Conservation (phyloP, 768 basidiomycete genomes). For the Tephrocybe rancida region DNA sequence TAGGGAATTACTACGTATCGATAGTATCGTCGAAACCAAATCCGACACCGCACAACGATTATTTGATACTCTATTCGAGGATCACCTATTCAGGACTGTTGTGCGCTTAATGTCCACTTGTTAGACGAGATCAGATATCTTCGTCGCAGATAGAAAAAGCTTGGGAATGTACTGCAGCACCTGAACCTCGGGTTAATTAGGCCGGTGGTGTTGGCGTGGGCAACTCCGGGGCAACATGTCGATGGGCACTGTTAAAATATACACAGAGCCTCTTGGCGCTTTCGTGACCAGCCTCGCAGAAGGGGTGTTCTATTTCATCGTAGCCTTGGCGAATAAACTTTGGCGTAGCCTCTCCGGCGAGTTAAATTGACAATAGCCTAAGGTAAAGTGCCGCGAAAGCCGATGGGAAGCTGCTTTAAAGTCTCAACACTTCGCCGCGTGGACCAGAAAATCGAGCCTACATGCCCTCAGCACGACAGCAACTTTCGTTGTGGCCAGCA, state of each 20-base stretch:
- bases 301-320: too few species aligned
- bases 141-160: neutral
- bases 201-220: neutral
- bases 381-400: neutral
- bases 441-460: neutral
- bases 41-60: too few species aligned
- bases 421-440: neutral
- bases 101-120: too few species aligned
- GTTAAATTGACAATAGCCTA: neutral
- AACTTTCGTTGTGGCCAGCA: constrained; percentile 14
- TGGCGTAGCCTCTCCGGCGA: neutral
- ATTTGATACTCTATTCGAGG: too few species aligned
- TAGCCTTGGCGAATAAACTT: neutral
- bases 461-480: neutral
- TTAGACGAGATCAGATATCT: too few species aligned
- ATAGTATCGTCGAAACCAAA: too few species aligned
- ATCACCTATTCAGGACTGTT: too few species aligned
- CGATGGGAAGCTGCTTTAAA: neutral
- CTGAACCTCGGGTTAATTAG: neutral
- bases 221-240: too few species aligned
- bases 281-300: too few species aligned
- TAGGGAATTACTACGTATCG: too few species aligned
- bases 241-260: too few species aligned
- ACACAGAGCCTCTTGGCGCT: too few species aligned
- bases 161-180: neutral